Conservation (phyloP, 176 grass and related monocot genomes). For the Eleusine indica region DNA sequence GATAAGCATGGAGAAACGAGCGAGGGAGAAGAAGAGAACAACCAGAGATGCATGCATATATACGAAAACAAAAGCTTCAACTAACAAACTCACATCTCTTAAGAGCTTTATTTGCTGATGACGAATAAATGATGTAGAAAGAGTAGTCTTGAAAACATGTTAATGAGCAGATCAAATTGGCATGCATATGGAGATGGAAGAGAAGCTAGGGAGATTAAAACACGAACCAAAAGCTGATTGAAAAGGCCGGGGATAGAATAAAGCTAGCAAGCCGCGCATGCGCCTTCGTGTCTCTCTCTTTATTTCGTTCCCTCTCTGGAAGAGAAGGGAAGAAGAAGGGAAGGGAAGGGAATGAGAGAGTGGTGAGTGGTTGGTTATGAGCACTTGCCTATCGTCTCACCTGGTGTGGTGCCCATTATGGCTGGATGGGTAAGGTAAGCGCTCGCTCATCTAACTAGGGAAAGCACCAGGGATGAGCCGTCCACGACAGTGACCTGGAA, state of each 20-base stretch:
- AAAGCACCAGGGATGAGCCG: slow-evolving; percentile 13
- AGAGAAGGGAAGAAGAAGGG: neutral
- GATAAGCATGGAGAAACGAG: neutral
- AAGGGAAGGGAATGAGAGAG: neutral
- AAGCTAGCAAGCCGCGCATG: slow-evolving; percentile 19
- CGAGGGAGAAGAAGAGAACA: neutral
- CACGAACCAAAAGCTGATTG: neutral
- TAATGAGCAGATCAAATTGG: neutral
- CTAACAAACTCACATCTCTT: neutral
- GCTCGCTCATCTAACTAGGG: slow-evolving; percentile 20
- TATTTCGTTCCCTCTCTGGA: neutral
- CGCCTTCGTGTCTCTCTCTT: neutral
- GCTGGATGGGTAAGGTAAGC: slow-evolving; percentile 24
- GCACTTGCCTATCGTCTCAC: slow-evolving; percentile 17
- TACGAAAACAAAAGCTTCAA: neutral
- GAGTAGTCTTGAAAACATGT: neutral
- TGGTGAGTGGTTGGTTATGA: slow-evolving; percentile 36
- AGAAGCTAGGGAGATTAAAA: neutral
- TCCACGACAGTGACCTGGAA: slow-evolving; percentile 34
- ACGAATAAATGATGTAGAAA: neutral
- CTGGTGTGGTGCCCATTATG: neutral
- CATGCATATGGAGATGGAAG: neutral
- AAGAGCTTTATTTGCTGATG: neutral
- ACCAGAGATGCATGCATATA: neutral
- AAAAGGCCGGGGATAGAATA: neutral